phyloP scores from a whole-genome alignment of 2,329 filamentous ascomycete genomes.

The Diaporthe nobilis region DNA sequence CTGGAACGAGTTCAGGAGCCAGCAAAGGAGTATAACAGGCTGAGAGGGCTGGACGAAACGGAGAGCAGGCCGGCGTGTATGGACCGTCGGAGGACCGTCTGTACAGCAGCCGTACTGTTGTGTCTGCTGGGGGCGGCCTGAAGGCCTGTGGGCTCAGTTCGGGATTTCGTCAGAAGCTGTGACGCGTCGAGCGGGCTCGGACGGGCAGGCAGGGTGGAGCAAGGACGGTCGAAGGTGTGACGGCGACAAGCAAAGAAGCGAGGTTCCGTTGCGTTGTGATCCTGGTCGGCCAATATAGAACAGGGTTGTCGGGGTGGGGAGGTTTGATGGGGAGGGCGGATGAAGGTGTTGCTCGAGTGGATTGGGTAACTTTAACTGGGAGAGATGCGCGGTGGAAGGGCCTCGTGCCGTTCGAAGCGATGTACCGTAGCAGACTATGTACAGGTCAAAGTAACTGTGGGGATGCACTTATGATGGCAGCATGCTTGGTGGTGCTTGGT shows the following conservation, averaged over 20 bases:
- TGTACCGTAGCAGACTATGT: neutral
- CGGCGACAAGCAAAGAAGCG: slow-evolving; percentile 29
- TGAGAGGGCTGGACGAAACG: slow-evolving; percentile 21
- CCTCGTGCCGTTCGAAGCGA: neutral
- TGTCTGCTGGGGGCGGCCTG: slow-evolving; percentile 5
- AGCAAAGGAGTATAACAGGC: slow-evolving; percentile 33
- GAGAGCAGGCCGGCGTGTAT: slow-evolving; percentile 1
- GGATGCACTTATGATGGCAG: slow-evolving; percentile 5
- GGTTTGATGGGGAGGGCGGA: slow-evolving; percentile 20
- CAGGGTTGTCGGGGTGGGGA: slow-evolving; percentile 25
- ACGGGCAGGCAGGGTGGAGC: slow-evolving; percentile 34
- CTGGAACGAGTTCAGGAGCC: slow-evolving; percentile 10
- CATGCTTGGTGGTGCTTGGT: slow-evolving; percentile 13
- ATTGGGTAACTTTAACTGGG: slow-evolving; percentile 29
- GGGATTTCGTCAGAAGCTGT: slow-evolving; percentile 35
- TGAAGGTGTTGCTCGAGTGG: slow-evolving; percentile 21
- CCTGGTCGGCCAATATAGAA: slow-evolving; percentile 9
- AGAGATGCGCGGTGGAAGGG: slow-evolving; percentile 18
- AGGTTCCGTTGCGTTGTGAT: slow-evolving; percentile 32
- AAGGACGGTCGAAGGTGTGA: slow-evolving; percentile 34
- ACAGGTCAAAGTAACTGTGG: slow-evolving; percentile 23
- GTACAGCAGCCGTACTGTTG: neutral
- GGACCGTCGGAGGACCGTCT: slow-evolving; percentile 35
- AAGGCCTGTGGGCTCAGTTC: slow-evolving; percentile 27
- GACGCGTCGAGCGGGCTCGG: slow-evolving; percentile 31